A percentile compares a stretch with the other conserved stretches of the same genome.
phyloP scores from a whole-genome alignment of 2,329 filamentous ascomycete species.

The Pyrenochaeta sp. region DNA sequence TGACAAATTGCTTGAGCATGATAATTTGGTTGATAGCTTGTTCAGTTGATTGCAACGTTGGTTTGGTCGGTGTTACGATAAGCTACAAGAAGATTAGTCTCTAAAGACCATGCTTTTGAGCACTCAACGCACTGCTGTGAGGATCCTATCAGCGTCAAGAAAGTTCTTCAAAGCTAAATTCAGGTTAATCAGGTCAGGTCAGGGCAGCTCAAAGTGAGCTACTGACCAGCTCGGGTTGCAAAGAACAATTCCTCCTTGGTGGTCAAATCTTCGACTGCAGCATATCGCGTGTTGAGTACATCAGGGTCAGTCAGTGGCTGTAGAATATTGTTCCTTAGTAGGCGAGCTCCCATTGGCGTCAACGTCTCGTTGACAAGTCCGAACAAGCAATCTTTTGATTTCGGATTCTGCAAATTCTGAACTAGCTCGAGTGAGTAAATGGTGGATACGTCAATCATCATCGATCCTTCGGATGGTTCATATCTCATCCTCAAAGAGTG shows the following conservation, averaged over 20 bases:
- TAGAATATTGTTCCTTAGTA: slow-evolving; percentile 84
- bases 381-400: slow-evolving; percentile 83
- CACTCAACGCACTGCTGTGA: slow-evolving; percentile 69
- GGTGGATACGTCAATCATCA: slow-evolving; percentile 94
- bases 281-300: slow-evolving; percentile 75
- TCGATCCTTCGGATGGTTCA: slow-evolving; percentile 85
- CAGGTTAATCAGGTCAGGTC: slow-evolving; percentile 2
- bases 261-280: slow-evolving; percentile 83
- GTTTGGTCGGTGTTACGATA: slow-evolving; percentile 74
- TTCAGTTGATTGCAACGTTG: slow-evolving; percentile 73
- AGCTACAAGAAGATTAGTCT: slow-evolving; percentile 61
- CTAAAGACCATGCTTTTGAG: neutral
- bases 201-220: slow-evolving; percentile 9
- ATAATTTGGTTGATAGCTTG: slow-evolving; percentile 87
- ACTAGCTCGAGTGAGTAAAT: slow-evolving; percentile 88
- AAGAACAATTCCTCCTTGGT: slow-evolving; percentile 86
- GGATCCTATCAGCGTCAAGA: slow-evolving; percentile 78
- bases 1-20: slow-evolving; percentile 82
- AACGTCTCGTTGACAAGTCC: slow-evolving; percentile 83
- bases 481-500: slow-evolving; percentile 87
- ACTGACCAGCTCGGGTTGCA: slow-evolving; percentile 71
- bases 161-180: slow-evolving; percentile 73
- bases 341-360: slow-evolving; percentile 86
- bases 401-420: slow-evolving; percentile 79
- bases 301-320: slow-evolving; percentile 80